phyloP scores from a whole-genome alignment of 768 basidiomycete genomes.

The Termitomyces sp. region DNA sequence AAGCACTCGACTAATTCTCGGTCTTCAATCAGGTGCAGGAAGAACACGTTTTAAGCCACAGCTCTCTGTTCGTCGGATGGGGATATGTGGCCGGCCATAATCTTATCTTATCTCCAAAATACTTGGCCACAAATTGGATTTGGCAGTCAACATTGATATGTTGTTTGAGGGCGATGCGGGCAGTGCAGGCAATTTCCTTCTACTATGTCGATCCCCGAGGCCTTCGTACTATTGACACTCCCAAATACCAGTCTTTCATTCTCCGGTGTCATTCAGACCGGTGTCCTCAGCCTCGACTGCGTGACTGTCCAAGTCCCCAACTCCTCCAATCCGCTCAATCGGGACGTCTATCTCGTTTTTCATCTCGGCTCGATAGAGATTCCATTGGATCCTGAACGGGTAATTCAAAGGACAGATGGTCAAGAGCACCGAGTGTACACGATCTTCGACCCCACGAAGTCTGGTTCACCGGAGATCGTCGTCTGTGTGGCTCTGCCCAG shows the following conservation, averaged over 20 bases:
- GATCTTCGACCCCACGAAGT: slow-evolving; percentile 30
- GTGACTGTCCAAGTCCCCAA: slow-evolving; percentile 42
- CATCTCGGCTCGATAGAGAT: slow-evolving; percentile 49
- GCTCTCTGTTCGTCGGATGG: not conserved
- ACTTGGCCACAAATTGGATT: not conserved
- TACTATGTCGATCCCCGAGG: slow-evolving; percentile 26
- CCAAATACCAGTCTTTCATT: slow-evolving; percentile 38
- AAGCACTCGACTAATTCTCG: not conserved
- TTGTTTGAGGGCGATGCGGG: not conserved
- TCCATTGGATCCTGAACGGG: slow-evolving; percentile 51
- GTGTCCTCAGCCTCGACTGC: slow-evolving; percentile 53
- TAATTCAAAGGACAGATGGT: slow-evolving; percentile 33
- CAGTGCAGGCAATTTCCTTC: not conserved
- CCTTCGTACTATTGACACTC: slow-evolving; percentile 51
- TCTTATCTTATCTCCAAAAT: slow-evolving; percentile 6
- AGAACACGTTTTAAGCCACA: not conserved
- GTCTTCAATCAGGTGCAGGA: not conserved
- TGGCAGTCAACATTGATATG: not conserved
- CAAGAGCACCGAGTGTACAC: slow-evolving; percentile 36
- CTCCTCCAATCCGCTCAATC: slow-evolving; percentile 26
- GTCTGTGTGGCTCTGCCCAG: slow-evolving; percentile 27
- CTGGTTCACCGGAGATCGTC: slow-evolving; percentile 29
- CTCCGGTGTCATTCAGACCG: slow-evolving; percentile 27
- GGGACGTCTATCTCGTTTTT: slow-evolving; percentile 64
- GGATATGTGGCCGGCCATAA: not conserved